Conservation (phyloP, 345 rosid genomes). For the Abelmoschus esculentus region DNA sequence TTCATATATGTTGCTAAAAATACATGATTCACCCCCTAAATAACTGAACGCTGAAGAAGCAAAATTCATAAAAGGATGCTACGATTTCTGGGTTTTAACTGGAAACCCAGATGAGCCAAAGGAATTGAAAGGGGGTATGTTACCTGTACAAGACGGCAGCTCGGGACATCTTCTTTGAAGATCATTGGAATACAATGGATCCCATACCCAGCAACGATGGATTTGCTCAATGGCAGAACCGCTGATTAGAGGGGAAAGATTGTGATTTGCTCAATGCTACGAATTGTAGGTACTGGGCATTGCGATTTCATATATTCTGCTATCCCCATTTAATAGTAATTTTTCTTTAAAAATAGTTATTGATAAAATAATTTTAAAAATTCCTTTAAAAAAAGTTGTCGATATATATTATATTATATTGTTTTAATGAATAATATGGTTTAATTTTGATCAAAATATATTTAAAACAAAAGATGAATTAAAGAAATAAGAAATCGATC, state of each 20-base stretch:
- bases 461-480: too few relatives aligned
- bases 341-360: too few relatives aligned
- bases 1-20: background rate
- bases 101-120: background rate
- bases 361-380: too few relatives aligned
- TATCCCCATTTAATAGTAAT: too few relatives aligned
- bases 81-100: too few relatives aligned
- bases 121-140: background rate
- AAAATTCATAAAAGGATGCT: background rate
- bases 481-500: too few relatives aligned
- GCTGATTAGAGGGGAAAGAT: background rate
- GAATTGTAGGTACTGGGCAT: background rate
- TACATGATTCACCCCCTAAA: background rate
- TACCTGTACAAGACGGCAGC: slow-evolving; percentile 9
- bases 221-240: background rate
- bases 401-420: too few relatives aligned
- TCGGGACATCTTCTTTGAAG: slow-evolving; percentile 8
- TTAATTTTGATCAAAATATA: too few relatives aligned
- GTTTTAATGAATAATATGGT: too few relatives aligned
- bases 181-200: slow-evolving; percentile 7
- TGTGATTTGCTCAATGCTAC: too few relatives aligned
- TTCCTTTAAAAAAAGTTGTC: too few relatives aligned
- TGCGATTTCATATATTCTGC: background rate
- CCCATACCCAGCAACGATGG: background rate
- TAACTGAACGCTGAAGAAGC: background rate